phyloP scores from a whole-genome alignment of 1,284 basidiomycete genomes.

The Wolfiporia cocos region DNA sequence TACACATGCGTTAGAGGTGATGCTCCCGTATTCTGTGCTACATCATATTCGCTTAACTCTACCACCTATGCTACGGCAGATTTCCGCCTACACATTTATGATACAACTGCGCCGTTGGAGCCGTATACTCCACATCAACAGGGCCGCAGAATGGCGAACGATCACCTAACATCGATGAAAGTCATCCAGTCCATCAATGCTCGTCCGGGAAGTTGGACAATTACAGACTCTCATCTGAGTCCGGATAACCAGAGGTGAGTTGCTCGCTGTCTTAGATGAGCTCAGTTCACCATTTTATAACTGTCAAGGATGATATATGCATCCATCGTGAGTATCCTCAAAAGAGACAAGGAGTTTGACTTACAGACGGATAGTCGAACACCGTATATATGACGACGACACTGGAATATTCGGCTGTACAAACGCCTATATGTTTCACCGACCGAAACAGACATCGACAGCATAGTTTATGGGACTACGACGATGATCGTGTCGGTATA shows the following conservation, averaged over 20 bases:
- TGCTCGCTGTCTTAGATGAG: not conserved
- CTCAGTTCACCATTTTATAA: not conserved
- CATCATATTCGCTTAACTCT: not conserved
- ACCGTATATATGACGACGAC: slow-evolving; percentile 86
- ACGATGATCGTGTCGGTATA: slow-evolving; percentile 62
- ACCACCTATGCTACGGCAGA: slow-evolving; percentile 37
- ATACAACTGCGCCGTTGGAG: slow-evolving; percentile 51
- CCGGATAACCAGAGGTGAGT: slow-evolving; percentile 83
- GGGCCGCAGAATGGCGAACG: slow-evolving; percentile 22
- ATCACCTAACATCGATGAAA: slow-evolving; percentile 65
- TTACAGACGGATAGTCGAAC: slow-evolving; percentile 44
- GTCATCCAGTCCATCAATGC: slow-evolving; percentile 78
- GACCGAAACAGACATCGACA: slow-evolving; percentile 32
- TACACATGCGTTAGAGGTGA: slow-evolving; percentile 79
- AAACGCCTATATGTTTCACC: slow-evolving; percentile 71
- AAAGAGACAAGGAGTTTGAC: not conserved
- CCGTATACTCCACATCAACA: slow-evolving; percentile 8
- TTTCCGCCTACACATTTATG: slow-evolving; percentile 85
- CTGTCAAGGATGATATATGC: slow-evolving; percentile 82
- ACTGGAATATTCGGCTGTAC: slow-evolving; percentile 60
- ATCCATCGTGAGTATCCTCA: slow-evolving; percentile 54
- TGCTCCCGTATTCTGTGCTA: slow-evolving; percentile 7
- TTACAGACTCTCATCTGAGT: slow-evolving; percentile 92
- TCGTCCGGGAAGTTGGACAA: slow-evolving; percentile 78
- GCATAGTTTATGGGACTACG: slow-evolving; percentile 26